These are phyloP conservation scores for Glycine tomentella DNA, from an alignment of 306 rosid species.

Conservation along the genomic window DNA sequence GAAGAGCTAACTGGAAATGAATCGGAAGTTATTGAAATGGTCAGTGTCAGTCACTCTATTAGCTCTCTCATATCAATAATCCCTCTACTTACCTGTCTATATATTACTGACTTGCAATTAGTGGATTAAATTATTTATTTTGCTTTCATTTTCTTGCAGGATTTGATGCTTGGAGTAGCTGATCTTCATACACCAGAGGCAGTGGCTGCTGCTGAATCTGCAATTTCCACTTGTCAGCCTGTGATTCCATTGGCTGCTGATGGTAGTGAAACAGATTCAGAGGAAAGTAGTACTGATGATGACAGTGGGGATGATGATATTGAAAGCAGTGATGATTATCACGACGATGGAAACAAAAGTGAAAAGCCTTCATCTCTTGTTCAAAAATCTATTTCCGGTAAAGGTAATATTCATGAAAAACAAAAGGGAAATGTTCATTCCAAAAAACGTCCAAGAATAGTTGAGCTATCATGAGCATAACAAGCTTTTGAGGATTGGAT, in stretches of 20 bases:
- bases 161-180: slow-evolving; percentile 86
- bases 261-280: slow-evolving; percentile 61
- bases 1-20: slow-evolving; percentile 83
- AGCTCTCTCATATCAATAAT: neutral
- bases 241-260: slow-evolving; percentile 58
- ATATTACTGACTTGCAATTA: neutral
- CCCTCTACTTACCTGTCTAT: neutral
- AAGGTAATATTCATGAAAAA: slow-evolving; percentile 38
- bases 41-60: slow-evolving; percentile 46
- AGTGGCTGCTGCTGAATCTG: slow-evolving; percentile 91
- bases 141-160: slow-evolving; percentile 52
- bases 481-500: neutral
- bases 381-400: slow-evolving; percentile 42
- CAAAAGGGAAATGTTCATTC: slow-evolving; percentile 47
- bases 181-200: slow-evolving; percentile 92
- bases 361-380: slow-evolving; percentile 31
- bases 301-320: slow-evolving; percentile 40
- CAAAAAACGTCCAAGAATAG: slow-evolving; percentile 63
- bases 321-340: slow-evolving; percentile 34
- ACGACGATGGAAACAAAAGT: slow-evolving; percentile 14
- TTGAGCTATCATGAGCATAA: slow-evolving; percentile 58
- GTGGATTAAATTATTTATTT: slow-evolving; percentile 19
- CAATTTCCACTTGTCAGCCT: slow-evolving; percentile 63
- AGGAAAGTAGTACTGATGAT: slow-evolving; percentile 53
- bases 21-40: slow-evolving; percentile 82